phyloP scores from a whole-genome alignment of 2,329 filamentous ascomycete species.

The Hymenoscyphus scutula region DNA sequence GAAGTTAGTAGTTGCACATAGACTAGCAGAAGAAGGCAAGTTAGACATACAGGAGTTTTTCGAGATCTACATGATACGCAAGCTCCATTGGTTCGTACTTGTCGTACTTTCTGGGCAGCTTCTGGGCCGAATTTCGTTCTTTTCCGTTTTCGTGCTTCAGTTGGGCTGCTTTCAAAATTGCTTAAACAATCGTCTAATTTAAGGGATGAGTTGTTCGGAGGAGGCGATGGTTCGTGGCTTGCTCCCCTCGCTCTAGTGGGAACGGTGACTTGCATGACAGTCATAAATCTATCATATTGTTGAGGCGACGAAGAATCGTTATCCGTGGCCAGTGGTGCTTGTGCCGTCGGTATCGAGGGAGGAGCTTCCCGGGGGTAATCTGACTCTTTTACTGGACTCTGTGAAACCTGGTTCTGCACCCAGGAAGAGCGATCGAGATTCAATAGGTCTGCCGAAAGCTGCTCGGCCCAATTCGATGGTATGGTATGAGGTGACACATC shows the following conservation, averaged over 20 bases:
- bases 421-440: background rate
- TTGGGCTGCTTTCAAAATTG: constrained; percentile 15
- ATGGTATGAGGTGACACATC: background rate
- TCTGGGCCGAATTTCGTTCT: constrained; percentile 17
- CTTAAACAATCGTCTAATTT: constrained; percentile 13
- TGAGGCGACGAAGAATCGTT: background rate
- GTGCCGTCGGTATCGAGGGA: background rate
- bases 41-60: constrained; percentile 19
- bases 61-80: constrained; percentile 20
- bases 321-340: background rate
- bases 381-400: background rate
- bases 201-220: background rate
- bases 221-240: background rate
- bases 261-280: background rate
- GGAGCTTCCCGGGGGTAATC: background rate
- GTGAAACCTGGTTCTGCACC: background rate
- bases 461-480: background rate
- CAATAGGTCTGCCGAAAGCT: background rate
- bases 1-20: background rate
- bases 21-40: no score
- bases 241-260: background rate
- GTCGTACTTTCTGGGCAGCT: constrained; percentile 20
- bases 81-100: constrained; percentile 20
- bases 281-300: background rate
- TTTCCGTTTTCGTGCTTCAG: constrained; percentile 15